These are phyloP conservation scores for Candida quercuum DNA, from an alignment of 805 yeast species.

Conservation along the genomic window DNA sequence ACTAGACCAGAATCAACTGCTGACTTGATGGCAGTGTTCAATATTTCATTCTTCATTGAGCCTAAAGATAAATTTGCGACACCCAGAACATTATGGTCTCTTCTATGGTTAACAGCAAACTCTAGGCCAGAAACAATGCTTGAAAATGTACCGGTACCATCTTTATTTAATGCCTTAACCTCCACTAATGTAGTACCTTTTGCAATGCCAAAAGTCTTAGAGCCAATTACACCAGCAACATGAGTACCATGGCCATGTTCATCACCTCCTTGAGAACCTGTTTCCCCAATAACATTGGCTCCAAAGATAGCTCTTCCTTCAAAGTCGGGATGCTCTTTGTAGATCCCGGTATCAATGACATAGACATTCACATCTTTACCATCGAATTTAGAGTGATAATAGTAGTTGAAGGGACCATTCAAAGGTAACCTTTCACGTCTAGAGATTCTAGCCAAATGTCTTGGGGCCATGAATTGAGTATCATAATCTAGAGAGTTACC, in stretches of 20 bases:
- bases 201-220: slow-evolving; percentile 77
- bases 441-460: slow-evolving; percentile 64
- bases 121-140: slow-evolving; percentile 64
- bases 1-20: slow-evolving; percentile 70
- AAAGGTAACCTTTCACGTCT: slow-evolving; percentile 35
- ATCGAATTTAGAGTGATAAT: slow-evolving; percentile 37
- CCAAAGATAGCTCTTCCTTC: slow-evolving; percentile 58
- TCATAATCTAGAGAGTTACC: slow-evolving; percentile 10
- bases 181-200: slow-evolving; percentile 61
- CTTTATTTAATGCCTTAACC: slow-evolving; percentile 63
- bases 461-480: slow-evolving; percentile 46
- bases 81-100: slow-evolving; percentile 33
- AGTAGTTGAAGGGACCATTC: slow-evolving; percentile 33
- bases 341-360: slow-evolving; percentile 82
- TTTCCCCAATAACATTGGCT: slow-evolving; percentile 49
- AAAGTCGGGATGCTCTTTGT: slow-evolving; percentile 52
- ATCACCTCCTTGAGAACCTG: slow-evolving; percentile 45
- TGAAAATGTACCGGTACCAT: slow-evolving; percentile 68
- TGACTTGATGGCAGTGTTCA: slow-evolving; percentile 72
- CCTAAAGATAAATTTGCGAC: slow-evolving; percentile 83
- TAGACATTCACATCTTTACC: slow-evolving; percentile 70
- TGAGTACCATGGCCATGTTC: slow-evolving; percentile 89
- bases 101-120: slow-evolving; percentile 58
- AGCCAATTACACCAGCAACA: slow-evolving; percentile 85
- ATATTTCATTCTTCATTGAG: slow-evolving; percentile 56